These are phyloP conservation scores for Pichia sp. DNA, from an alignment of 1,139 yeast genomes.

Conservation along the genomic window DNA sequence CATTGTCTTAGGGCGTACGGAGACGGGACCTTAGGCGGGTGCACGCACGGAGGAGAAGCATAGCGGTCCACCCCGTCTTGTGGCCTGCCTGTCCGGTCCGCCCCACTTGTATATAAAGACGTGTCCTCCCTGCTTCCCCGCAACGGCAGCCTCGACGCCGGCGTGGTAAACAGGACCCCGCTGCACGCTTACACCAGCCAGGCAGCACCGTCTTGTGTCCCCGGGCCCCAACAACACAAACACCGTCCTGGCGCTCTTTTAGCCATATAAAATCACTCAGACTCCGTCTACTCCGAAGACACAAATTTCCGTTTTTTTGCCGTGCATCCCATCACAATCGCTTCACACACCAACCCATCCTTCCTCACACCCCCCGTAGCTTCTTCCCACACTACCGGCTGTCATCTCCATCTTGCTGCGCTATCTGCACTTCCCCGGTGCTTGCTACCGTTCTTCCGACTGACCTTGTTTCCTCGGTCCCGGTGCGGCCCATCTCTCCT, in stretches of 20 bases:
- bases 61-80: too few species aligned
- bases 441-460: neutral
- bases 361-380: neutral
- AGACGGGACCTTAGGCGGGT: too few species aligned
- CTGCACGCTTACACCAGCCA: too few species aligned
- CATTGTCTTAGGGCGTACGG: too few species aligned
- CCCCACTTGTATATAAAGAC: too few species aligned
- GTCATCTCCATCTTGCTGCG: neutral
- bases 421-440: neutral
- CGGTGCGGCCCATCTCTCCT: too few species aligned
- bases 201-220: neutral
- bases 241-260: neutral
- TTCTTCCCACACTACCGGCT: neutral
- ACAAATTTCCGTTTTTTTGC: neutral
- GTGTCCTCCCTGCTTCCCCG: too few species aligned
- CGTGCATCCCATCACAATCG: neutral
- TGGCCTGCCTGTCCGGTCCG: too few species aligned
- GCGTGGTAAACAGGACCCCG: too few species aligned
- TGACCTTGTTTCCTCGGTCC: too few species aligned
- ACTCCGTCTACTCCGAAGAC: conserved; percentile 12
- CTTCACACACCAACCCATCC: neutral
- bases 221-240: neutral
- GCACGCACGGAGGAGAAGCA: too few species aligned
- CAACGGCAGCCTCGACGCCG: too few species aligned
- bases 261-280: conserved; percentile 8